Evolutionary conservation across 1,284 basidiomycete genomes (phyloP).

Genomic region (Malassezia caprae): DNA sequence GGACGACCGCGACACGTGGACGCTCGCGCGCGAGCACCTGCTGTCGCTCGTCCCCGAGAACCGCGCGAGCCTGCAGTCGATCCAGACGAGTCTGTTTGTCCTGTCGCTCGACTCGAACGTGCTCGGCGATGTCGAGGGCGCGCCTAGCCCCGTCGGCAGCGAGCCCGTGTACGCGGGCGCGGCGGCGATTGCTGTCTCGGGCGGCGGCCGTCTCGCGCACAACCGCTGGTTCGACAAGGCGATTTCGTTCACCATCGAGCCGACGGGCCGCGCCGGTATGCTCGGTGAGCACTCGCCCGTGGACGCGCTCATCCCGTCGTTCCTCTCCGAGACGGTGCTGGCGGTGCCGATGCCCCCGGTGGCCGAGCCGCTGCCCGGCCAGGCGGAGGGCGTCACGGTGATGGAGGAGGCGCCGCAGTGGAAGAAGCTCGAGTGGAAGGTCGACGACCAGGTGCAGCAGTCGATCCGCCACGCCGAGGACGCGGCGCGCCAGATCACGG

Average conservation of each 20-base stretch:
- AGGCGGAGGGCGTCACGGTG: constrained; percentile 21
- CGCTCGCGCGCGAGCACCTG: constrained; percentile 64
- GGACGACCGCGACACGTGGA: constrained; percentile 75
- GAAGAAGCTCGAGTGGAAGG: constrained; percentile 65
- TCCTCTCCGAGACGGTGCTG: constrained; percentile 75
- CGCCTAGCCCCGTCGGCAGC: neutral
- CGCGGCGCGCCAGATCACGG: constrained; percentile 58
- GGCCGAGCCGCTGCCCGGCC: constrained; percentile 21
- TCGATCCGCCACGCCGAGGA: constrained; percentile 59
- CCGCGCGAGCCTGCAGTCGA: constrained; percentile 55
- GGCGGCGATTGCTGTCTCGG: constrained; percentile 67
- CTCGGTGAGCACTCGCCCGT: constrained; percentile 86
- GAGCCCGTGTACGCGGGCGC: constrained; percentile 61
- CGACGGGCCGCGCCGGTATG: constrained; percentile 71
- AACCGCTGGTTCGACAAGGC: constrained; percentile 94
- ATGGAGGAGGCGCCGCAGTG: constrained; percentile 51
- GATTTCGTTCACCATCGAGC: constrained; percentile 71
- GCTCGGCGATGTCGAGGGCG: constrained; percentile 50
- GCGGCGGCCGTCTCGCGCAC: constrained; percentile 58
- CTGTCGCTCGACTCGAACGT: constrained; percentile 56
- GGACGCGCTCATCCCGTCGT: constrained; percentile 82
- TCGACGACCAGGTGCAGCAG: constrained; percentile 57
- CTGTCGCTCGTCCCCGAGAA: constrained; percentile 62
- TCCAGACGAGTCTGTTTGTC: constrained; percentile 67
- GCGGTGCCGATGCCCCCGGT: constrained; percentile 51